phyloP scores from a whole-genome alignment of 1,139 yeast genomes.

The Blastobotrys capitulatus region DNA sequence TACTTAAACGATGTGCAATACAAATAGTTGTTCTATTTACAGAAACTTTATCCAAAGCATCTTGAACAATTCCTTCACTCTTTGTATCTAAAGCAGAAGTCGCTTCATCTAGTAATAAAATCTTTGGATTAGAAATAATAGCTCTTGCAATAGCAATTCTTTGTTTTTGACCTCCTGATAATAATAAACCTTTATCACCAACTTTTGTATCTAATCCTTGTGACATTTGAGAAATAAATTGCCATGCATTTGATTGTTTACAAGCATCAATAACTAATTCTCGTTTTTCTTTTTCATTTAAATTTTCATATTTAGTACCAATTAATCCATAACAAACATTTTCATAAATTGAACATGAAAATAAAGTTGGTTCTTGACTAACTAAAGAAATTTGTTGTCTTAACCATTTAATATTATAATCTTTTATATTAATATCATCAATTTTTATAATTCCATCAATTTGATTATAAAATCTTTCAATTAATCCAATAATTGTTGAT shows the following conservation, averaged over 20 bases:
- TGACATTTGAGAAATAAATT: constrained; percentile 35
- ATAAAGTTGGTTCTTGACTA: constrained; percentile 81
- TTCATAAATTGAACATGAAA: constrained; percentile 73
- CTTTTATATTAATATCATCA: constrained; percentile 59
- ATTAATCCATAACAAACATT: constrained; percentile 69
- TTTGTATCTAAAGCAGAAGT: constrained; percentile 75
- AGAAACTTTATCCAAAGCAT: constrained; percentile 58
- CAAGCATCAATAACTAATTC: constrained; percentile 35
- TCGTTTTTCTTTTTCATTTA: constrained; percentile 30
- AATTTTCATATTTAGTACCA: constrained; percentile 49
- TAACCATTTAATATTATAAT: constrained; percentile 65
- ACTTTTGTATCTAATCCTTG: constrained; percentile 48
- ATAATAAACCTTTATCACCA: constrained; percentile 48
- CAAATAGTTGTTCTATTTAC: constrained; percentile 64
- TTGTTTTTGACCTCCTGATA: constrained; percentile 89
- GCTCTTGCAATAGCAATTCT: constrained; percentile 86
- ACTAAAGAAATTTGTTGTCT: constrained; percentile 77
- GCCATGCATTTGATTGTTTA: constrained; percentile 39
- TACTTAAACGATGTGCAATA: constrained; percentile 72
- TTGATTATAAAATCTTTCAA: constrained; percentile 63
- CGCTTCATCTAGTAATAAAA: constrained; percentile 67
- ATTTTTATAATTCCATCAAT: constrained; percentile 58
- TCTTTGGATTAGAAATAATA: constrained; percentile 54
- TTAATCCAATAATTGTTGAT: constrained; percentile 71
- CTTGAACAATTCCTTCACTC: constrained; percentile 48